Evolutionary conservation across 2,329 filamentous ascomycete species (phyloP).

Genomic region (Diplodia mutila): DNA sequence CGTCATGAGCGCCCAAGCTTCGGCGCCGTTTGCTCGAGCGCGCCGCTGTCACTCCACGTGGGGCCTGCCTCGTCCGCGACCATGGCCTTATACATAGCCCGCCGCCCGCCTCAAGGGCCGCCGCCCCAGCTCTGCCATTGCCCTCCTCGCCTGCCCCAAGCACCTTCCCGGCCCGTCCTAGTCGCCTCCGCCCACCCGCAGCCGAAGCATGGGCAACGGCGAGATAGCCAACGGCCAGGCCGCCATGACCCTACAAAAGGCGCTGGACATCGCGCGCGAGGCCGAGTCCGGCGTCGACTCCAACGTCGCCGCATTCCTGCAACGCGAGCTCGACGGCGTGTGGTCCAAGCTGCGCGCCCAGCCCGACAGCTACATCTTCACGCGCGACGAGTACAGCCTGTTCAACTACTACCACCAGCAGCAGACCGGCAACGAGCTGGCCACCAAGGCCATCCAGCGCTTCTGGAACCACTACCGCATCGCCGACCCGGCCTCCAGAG

Average conservation of each 20-base stretch:
- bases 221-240: constrained; percentile 46
- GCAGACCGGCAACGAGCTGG: constrained; percentile 58
- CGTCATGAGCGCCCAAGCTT: not conserved
- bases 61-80: not conserved
- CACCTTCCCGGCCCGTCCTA: constrained; percentile 37
- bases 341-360: constrained; percentile 69
- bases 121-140: constrained; percentile 7
- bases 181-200: constrained; percentile 25
- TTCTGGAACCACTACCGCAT: constrained; percentile 58
- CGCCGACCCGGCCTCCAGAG: constrained; percentile 27
- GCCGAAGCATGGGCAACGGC: constrained; percentile 44
- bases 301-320: constrained; percentile 66
- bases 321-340: constrained; percentile 60
- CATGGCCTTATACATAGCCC: constrained; percentile 8
- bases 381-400: constrained; percentile 76
- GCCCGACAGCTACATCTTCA: constrained; percentile 73
- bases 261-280: constrained; percentile 76
- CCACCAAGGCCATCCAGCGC: constrained; percentile 58
- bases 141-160: constrained; percentile 13
- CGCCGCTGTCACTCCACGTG: constrained; percentile 24
- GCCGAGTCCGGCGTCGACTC: constrained; percentile 69
- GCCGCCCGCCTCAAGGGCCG: constrained; percentile 4
- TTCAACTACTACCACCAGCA: constrained; percentile 82
- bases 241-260: constrained; percentile 62
- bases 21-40: constrained; percentile 22